These are phyloP conservation scores for Akanthomyces muscarius DNA, from an alignment of 2,329 filamentous ascomycete species.

Conservation along the genomic window DNA sequence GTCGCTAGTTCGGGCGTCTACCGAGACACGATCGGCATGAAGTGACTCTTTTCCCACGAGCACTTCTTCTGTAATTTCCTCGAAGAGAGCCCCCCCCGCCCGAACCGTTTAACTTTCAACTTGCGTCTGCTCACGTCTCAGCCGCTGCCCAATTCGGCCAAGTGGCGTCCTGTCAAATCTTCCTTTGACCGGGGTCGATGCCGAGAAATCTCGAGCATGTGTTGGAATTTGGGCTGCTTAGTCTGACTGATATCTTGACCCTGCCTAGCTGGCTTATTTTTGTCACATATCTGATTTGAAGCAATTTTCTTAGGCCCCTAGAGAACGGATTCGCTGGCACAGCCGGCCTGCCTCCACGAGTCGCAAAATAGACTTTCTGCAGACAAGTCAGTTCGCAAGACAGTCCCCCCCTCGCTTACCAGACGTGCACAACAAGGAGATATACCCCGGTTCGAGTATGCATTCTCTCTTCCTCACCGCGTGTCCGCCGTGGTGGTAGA, in stretches of 20 bases:
- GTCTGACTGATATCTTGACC: background rate
- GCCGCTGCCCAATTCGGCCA: background rate
- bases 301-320: too few species aligned
- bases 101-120: background rate
- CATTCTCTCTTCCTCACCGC: background rate
- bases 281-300: background rate
- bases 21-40: background rate
- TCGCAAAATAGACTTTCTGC: background rate
- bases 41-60: background rate
- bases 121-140: constrained; percentile 8
- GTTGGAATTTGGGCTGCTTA: background rate
- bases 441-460: background rate
- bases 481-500: background rate
- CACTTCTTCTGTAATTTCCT: background rate
- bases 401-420: background rate
- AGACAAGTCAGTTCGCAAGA: background rate
- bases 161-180: background rate
- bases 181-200: background rate
- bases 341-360: background rate
- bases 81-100: too few species aligned
- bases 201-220: background rate
- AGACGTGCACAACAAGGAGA: background rate
- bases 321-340: too few species aligned
- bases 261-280: background rate
- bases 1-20: background rate